Base-by-base conservation (phyloP, 2,329 filamentous ascomycete genomes). In the Endoconidiophora polonica region DNA sequence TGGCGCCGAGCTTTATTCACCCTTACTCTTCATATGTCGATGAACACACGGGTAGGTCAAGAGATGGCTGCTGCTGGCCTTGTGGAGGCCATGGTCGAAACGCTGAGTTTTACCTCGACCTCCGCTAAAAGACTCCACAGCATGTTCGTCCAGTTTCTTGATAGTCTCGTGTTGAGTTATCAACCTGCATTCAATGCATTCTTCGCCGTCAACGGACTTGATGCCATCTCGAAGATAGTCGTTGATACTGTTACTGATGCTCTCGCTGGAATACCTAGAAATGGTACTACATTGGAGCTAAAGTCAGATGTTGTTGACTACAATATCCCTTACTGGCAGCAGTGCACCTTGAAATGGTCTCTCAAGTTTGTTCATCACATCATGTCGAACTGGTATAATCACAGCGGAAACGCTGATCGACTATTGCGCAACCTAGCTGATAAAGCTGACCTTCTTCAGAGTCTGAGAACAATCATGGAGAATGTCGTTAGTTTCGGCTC, bases 361-460 rank as follows among this genome's bases (percentile, higher is more conserved):
- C 82, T 98, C 63, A 95, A 94, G 63, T 94, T 96, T 60, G 83
- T 94, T 55, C 88, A 94, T 58, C 88, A 96, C 62, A 82, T 96
- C 67, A 94, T 96, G 81, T 83, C 66, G 64, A 93, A 73, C 73
- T 81, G 68, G 62, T 78, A 73, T 56, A 70, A 69, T 37, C 75
- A 72, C 55, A 74, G 84, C 50, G 85, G 83, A 52, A 91, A 88
- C 52, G 90, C 88, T 50, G 91, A 96, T 61, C 82, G 91, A 36
- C 70, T 95, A 4, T 70, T 98, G 57, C 79, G 93, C 49, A 98
- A 96, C 60, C 68, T 98, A 53, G 93, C 95, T 44, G 93, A 98
- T 63, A 94, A 91, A 42, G 83, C 88, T 22, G 83, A 83, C 54
- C 71, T 98, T 43, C 72, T 98, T 43, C 74, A 71, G 20, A 86